Base-by-base conservation (phyloP, 305 asterid species). In the Plantago coronopus region DNA sequence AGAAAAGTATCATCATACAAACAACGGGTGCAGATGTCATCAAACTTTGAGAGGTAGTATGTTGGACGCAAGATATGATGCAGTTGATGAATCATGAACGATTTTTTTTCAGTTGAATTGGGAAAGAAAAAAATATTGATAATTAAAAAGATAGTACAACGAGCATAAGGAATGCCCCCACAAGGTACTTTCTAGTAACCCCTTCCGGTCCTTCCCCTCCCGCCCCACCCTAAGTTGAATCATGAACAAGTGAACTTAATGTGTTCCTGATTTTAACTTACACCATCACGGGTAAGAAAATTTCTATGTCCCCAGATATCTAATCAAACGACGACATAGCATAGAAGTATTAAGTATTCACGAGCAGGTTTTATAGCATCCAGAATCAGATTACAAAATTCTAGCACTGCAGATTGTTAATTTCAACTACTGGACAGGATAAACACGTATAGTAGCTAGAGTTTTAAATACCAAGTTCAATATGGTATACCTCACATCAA, bases 401-500 rank as follows among this genome's bases (percentile, higher is more conserved):
- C 7, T 34, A 7, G 43, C 43, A 38, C 43, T 11, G 12, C 43
- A 38, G 15, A 15, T 38, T 38, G 43, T 38, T 38, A 11, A 15
- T 7, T 38, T n/a, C 57, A 17, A 40, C 61, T 50, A 48, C 56
- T 31, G 15, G 67, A 14, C 18, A 62, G 17, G 48, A 59, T 10
- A 38, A 1, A 31, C 7, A 0, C 13, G 3, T 38, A 8, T 38
- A 10, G 43, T 15, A 38, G 43, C 15, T 38, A 68, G 22, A 63
- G 43, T 56, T 46, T n/a, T 40, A 76, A 59, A 57, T 55, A 54
- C 46, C 17, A 27, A 64, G 62, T 50, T 48, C 54, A 73, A 34
- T 57, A 61, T 44, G 17, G 31, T 78, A 72, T 77, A 86, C 96
- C 94, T 91, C 80, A 91, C 74, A 72, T 91, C 90, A 68, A 88